phyloP scores from a whole-genome alignment of 306 rosid species.

The Cyamopsis tetragonoloba region DNA sequence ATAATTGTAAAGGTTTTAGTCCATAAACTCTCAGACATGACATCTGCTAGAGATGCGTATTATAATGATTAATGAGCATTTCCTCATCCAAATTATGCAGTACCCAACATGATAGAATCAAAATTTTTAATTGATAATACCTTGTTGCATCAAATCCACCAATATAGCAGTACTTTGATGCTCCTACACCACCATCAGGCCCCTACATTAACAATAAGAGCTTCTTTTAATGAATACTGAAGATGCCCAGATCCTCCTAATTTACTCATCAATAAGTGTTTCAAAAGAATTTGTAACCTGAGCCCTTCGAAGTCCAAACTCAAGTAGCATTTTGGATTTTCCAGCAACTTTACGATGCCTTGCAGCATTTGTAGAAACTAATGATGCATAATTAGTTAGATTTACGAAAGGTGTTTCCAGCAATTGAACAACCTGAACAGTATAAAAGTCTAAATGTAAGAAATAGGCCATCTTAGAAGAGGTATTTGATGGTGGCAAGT shows the following conservation, averaged over 20 bases:
- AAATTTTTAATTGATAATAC: conserved; percentile 40
- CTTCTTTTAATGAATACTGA: conserved; percentile 17
- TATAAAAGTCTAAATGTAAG: background rate
- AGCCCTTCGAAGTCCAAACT: conserved; percentile 98
- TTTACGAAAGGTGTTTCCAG: conserved; percentile 95
- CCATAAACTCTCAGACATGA: background rate
- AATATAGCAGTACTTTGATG: conserved; percentile 92
- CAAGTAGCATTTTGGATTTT: conserved; percentile 81
- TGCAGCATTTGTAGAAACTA: conserved; percentile 97
- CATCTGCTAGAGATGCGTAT: background rate
- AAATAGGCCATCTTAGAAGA: conserved; percentile 1
- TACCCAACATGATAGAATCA: background rate
- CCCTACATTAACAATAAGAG: conserved; percentile 55
- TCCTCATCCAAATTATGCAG: background rate
- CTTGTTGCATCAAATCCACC: conserved; percentile 99
- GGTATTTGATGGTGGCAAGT: conserved; percentile 5
- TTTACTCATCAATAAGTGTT: conserved; percentile 14
- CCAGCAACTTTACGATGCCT: conserved; percentile 99
- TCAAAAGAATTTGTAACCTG: conserved; percentile 40
- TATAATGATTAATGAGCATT: background rate
- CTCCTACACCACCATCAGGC: conserved; percentile 95
- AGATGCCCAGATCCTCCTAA: background rate
- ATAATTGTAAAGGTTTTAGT: background rate
- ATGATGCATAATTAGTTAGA: conserved; percentile 79
- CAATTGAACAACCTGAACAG: conserved; percentile 85